These are phyloP conservation scores for Candida stauntonica DNA, from an alignment of 805 yeast genomes.

Conservation along the genomic window DNA sequence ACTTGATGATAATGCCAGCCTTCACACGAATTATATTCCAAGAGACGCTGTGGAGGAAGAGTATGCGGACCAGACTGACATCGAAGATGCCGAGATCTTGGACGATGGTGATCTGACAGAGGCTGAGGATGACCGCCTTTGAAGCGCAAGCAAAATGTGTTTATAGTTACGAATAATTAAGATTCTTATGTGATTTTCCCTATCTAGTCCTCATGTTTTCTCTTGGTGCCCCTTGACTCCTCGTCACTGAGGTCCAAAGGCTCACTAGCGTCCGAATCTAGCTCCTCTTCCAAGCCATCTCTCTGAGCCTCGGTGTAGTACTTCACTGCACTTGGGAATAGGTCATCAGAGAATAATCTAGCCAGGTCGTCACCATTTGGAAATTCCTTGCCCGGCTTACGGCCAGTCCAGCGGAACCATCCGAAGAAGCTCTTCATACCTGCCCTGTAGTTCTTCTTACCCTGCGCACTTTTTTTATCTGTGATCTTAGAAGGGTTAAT, in stretches of 20 bases:
- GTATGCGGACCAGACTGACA: slow-evolving; percentile 10
- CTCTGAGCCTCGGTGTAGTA: slow-evolving; percentile 72
- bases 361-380: slow-evolving; percentile 79
- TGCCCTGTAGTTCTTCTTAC: slow-evolving; percentile 55
- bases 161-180: not conserved
- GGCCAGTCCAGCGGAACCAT: slow-evolving; percentile 84
- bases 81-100: slow-evolving; percentile 25
- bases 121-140: slow-evolving; percentile 26
- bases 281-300: slow-evolving; percentile 54
- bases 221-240: slow-evolving; percentile 13
- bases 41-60: slow-evolving; percentile 11
- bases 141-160: not conserved
- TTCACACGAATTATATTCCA: slow-evolving; percentile 8
- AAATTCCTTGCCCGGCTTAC: slow-evolving; percentile 70
- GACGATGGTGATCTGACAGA: slow-evolving; percentile 30
- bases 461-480: slow-evolving; percentile 43
- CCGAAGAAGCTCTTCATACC: slow-evolving; percentile 85
- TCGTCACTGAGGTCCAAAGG: slow-evolving; percentile 39
- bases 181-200: not conserved
- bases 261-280: slow-evolving; percentile 49
- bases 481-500: slow-evolving; percentile 53
- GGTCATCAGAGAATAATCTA: slow-evolving; percentile 64
- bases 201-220: slow-evolving; percentile 10
- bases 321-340: slow-evolving; percentile 81
- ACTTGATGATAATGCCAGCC: slow-evolving; percentile 10